Conservation (phyloP, 352 stramenopile genomes). For the Pythium coloratum region DNA sequence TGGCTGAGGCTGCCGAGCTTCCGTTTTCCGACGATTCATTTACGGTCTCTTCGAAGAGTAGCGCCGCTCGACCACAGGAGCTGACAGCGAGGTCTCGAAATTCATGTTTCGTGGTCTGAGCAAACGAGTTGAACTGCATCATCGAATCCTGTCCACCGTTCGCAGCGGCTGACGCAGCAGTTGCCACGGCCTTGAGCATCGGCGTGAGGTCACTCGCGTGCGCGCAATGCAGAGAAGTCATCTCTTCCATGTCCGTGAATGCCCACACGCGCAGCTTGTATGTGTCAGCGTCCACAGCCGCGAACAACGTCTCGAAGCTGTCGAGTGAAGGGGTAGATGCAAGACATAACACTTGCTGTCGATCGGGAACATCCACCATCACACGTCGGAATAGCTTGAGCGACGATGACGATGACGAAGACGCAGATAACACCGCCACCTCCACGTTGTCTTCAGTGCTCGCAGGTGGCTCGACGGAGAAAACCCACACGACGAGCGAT, state of each 20-base stretch:
- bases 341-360: slow-evolving; percentile 35
- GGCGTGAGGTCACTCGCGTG: slow-evolving; percentile 40
- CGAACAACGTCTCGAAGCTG: slow-evolving; percentile 48
- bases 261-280: slow-evolving; percentile 51
- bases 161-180: slow-evolving; percentile 29
- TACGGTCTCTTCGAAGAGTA: slow-evolving; percentile 45
- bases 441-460: slow-evolving; percentile 4
- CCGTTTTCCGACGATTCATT: neutral
- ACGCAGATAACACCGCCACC: slow-evolving; percentile 1
- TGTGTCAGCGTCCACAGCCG: slow-evolving; percentile 38
- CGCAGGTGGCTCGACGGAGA: slow-evolving; percentile 38
- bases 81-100: slow-evolving; percentile 63
- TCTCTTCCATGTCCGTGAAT: slow-evolving; percentile 57
- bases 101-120: slow-evolving; percentile 29
- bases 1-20: neutral
- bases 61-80: slow-evolving; percentile 50
- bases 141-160: slow-evolving; percentile 25
- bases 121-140: slow-evolving; percentile 38
- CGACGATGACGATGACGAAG: slow-evolving; percentile 11
- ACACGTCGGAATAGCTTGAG: slow-evolving; percentile 52
- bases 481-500: slow-evolving; percentile 59
- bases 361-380: slow-evolving; percentile 31
- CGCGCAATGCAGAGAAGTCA: slow-evolving; percentile 36
- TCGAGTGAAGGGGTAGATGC: slow-evolving; percentile 46
- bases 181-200: slow-evolving; percentile 34